Base-by-base conservation (phyloP, 1,284 basidiomycete species). In the Sanghuangporus sanghuang region DNA sequence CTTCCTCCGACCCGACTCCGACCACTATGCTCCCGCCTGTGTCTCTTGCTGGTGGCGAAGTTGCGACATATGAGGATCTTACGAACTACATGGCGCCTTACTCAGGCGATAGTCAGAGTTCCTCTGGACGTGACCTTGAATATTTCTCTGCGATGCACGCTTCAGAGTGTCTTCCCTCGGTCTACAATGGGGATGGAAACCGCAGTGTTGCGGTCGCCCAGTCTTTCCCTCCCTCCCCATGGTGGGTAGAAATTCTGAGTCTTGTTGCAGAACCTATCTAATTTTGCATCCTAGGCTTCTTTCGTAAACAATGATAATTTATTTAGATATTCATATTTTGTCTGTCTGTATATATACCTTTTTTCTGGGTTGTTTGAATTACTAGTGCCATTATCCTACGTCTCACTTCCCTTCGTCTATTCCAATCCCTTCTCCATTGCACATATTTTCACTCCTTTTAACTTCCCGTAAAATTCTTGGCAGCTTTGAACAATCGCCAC, bases 1-100 rank as follows among this genome's bases (percentile, higher is more conserved):
- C 65, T 11, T 66, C 65, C 9, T 63, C 61, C n/a, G 65, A 66
- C 48, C 65, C 65, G 35, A 66, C 65, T 11, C 65, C 65, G 36
- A 66, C 65, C 4, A 66, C 61, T 40, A 57, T 66, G 53, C 58
- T 66, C 39, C 65, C 65, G 11, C 65, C 65, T 5, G 58, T 66
- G 35, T 66, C 65, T 2, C 50, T 66, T 21, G 65, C 65, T 44
- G 63, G 59, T 39, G 65, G 65, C 1, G 65, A 54, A 38, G 53
- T 56, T 23, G 38, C 53, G 36, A 46, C 57, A n/a, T 65, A 62
- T 39, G 64, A 65, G 8, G 61, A 65, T 46, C 50, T 65, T 12
- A 27, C 64, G 44, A 53, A 39, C 18, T 65, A 59, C 50, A 58
- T 62, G 49, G 36, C 56, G 0, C 65, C 65, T 12, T 66, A 58